Evolutionary conservation across 352 stramenopile species (phyloP).

Genomic region (Vaucheria bursata): DNA sequence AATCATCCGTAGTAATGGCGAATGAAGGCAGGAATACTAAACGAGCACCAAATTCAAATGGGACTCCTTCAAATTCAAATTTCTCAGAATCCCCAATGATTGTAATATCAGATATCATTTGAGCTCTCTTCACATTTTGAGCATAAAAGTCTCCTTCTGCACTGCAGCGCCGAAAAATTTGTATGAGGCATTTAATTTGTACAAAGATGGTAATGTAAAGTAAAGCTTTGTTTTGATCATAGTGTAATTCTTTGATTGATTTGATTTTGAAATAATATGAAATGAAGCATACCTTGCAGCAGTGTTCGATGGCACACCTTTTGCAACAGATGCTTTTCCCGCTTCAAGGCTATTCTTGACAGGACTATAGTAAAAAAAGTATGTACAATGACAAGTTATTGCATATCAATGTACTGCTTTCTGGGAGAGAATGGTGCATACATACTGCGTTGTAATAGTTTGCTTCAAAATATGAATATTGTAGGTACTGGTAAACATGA

Average conservation of each 20-base stretch:
- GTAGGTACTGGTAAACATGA: no score
- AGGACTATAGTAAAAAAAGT: slow-evolving; percentile 45
- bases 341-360: slow-evolving; percentile 68
- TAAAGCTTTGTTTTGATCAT: no score
- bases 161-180: slow-evolving; percentile 18
- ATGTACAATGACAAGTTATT: no score
- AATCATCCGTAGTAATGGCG: slow-evolving; percentile 31
- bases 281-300: slow-evolving; percentile 20
- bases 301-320: slow-evolving; percentile 34
- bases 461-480: no score
- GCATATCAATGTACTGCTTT: no score
- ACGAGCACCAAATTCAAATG: slow-evolving; percentile 31
- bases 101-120: slow-evolving; percentile 10
- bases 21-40: slow-evolving; percentile 39
- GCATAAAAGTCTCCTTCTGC: slow-evolving; percentile 41
- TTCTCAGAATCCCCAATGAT: slow-evolving; percentile 14
- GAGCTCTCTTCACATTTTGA: slow-evolving; percentile 11
- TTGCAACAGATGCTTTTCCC: slow-evolving; percentile 47
- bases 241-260: no score
- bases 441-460: no score
- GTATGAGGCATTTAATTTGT: no score
- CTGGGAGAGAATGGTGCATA: no score
- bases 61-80: slow-evolving; percentile 38
- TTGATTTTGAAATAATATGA: no score
- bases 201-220: no score